Evolutionary conservation across 768 basidiomycete genomes (phyloP), one percentile per base, ranked within the genome.

Genomic region (Boletus patriciae): DNA sequence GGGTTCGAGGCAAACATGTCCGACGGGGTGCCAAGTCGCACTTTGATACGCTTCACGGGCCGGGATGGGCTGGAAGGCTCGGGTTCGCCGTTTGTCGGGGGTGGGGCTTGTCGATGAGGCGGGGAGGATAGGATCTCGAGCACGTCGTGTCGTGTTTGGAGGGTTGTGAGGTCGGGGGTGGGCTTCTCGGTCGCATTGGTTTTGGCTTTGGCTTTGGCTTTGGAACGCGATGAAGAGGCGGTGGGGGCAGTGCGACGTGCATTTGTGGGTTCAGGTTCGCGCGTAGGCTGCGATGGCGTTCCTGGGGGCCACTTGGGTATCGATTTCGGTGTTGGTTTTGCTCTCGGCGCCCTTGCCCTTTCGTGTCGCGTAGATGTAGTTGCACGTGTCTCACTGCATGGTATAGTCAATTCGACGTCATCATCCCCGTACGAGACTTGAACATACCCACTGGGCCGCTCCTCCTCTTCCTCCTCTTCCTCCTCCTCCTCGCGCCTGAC

Each of bases 1-100:
- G 66, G 47, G 19, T 59, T 43, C 0, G 68, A 66, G 15, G 44
- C 50, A 50, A 68, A 70, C 9, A 58, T 2, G 18, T 64, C 69
- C 4, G 62, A 59, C 2, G 58, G 27, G 1, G 34, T 12, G 5
- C 52, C 50, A 29, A 41, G 40, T 38, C 64, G 62, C 19, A 64
- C 52, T n/a, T 52, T 54, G 13, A 50, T 10, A 34, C 37, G 54
- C 31, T 55, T 63, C n/a, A 44, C 53, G 15, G 46, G 21, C 15
- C 43, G 50, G 6, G 48, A 33, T 23, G 53, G 15, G n/a, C 27
- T 27, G 29, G 6, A 21, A 4, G 41, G 1, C 18, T 37, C 38
- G 3, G 42, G 10, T 7, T 13, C 25, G 6, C 33, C 19, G 25
- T 51, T n/a, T 7, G 9, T 31, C 18, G 11, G 4, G 15, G 27